phyloP scores from a whole-genome alignment of 345 rosid genomes.

The Bruguiera parviflora region DNA sequence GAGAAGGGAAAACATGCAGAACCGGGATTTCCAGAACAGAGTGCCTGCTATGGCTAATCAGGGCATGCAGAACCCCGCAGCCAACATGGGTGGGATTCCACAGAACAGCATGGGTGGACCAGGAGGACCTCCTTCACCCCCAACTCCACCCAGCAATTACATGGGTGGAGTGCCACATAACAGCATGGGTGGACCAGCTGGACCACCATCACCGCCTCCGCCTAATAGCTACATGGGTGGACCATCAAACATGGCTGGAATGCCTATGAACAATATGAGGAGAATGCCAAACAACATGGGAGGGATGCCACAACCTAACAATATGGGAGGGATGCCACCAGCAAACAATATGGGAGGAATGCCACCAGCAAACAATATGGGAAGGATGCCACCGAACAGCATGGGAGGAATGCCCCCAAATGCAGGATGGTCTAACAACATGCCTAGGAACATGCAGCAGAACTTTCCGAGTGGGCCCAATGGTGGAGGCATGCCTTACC shows the following conservation, averaged over 20 bases:
- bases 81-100: slow-evolving; percentile 22
- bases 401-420: slow-evolving; percentile 22
- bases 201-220: neutral
- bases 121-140: slow-evolving; percentile 18
- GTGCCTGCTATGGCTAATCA: slow-evolving; percentile 35
- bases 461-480: slow-evolving; percentile 13
- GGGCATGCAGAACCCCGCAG: slow-evolving; percentile 33
- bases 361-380: slow-evolving; percentile 14
- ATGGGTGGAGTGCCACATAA: slow-evolving; percentile 24
- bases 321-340: slow-evolving; percentile 7
- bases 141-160: slow-evolving; percentile 27
- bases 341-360: slow-evolving; percentile 24
- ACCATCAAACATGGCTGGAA: slow-evolving; percentile 22
- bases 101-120: slow-evolving; percentile 17
- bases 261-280: slow-evolving; percentile 24
- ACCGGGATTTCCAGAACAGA: slow-evolving; percentile 20
- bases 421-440: slow-evolving; percentile 17
- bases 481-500: slow-evolving; percentile 19
- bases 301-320: slow-evolving; percentile 21
- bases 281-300: slow-evolving; percentile 6
- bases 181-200: slow-evolving; percentile 2
- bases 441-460: slow-evolving; percentile 17
- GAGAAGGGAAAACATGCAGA: slow-evolving; percentile 75
- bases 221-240: slow-evolving; percentile 11
- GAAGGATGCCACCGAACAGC: slow-evolving; percentile 20